A percentile compares a stretch with the other conserved stretches of the same genome.
Evolutionary conservation across 257 asterid genomes (phyloP).

Genomic region (Coffea canephora): DNA sequence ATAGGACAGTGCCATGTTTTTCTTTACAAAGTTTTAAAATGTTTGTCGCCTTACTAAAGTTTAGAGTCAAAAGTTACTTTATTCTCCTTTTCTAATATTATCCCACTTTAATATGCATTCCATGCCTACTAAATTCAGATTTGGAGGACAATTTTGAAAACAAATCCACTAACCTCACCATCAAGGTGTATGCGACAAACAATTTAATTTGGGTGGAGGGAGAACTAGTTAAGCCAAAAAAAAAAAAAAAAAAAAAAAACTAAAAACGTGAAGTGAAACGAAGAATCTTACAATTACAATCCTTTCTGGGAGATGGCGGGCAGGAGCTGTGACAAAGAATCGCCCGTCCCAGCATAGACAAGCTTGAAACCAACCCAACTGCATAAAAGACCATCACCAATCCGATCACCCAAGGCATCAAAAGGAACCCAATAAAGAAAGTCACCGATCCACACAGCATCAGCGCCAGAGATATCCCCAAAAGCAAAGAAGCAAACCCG

Average conservation of each 20-base stretch:
- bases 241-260: neutral
- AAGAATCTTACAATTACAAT: conserved; percentile 48
- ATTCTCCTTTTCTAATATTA: no score
- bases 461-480: conserved; percentile 68
- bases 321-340: conserved; percentile 42
- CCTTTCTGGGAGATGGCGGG: conserved; percentile 46
- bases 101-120: no score
- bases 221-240: neutral
- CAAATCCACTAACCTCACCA: no score
- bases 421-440: conserved; percentile 77
- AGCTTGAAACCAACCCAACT: conserved; percentile 77
- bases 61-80: no score
- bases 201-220: no score
- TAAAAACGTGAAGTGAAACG: neutral
- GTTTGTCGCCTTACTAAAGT: no score
- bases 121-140: no score
- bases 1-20: no score
- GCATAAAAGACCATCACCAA: conserved; percentile 62
- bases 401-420: conserved; percentile 99
- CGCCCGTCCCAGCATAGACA: conserved; percentile 76
- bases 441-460: conserved; percentile 92
- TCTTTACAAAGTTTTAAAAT: no score
- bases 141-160: no score
- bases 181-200: no score
- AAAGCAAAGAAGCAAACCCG: conserved; percentile 70